Percentiles rank a stretch among this genome's conserved stretches.
These are phyloP conservation scores for Boechera retrofracta DNA, from an alignment of 345 rosid genomes.

Conservation along the genomic window DNA sequence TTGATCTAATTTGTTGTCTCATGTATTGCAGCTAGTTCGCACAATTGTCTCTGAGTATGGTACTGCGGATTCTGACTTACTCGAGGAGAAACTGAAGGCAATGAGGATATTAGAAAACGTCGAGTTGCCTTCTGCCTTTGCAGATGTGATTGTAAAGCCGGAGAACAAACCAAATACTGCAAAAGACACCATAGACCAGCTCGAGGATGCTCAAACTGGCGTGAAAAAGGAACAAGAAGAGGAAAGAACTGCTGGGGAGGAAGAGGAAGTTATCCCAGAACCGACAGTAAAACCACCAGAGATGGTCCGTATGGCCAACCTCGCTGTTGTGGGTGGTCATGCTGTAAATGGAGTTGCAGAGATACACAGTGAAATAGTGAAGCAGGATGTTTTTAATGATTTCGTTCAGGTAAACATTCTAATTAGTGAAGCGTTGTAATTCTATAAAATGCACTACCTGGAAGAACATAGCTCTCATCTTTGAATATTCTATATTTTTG, in stretches of 20 bases:
- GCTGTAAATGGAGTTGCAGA: slow-evolving; percentile 86
- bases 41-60: slow-evolving; percentile 72
- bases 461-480: slow-evolving; percentile 20
- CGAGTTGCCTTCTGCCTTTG: slow-evolving; percentile 67
- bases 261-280: slow-evolving; percentile 50
- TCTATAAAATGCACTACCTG: background rate
- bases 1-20: slow-evolving; percentile 29
- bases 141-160: slow-evolving; percentile 66
- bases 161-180: slow-evolving; percentile 43
- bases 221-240: slow-evolving; percentile 35
- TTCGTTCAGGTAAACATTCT: slow-evolving; percentile 57
- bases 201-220: slow-evolving; percentile 38
- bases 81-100: slow-evolving; percentile 66
- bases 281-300: slow-evolving; percentile 51
- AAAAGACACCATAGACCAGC: slow-evolving; percentile 42
- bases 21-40: slow-evolving; percentile 57
- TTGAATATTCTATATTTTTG: slow-evolving; percentile 36
- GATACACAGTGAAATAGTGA: slow-evolving; percentile 81
- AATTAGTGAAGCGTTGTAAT: slow-evolving; percentile 15
- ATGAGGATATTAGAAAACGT: slow-evolving; percentile 84
- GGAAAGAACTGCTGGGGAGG: slow-evolving; percentile 39
- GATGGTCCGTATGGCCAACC: slow-evolving; percentile 76
- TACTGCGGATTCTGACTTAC: slow-evolving; percentile 53
- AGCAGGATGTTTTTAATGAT: slow-evolving; percentile 69
- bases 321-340: slow-evolving; percentile 67